These are phyloP conservation scores for Aurantiochytrium sp. DNA, from an alignment of 108 stramenopile genomes.

Conservation along the genomic window DNA sequence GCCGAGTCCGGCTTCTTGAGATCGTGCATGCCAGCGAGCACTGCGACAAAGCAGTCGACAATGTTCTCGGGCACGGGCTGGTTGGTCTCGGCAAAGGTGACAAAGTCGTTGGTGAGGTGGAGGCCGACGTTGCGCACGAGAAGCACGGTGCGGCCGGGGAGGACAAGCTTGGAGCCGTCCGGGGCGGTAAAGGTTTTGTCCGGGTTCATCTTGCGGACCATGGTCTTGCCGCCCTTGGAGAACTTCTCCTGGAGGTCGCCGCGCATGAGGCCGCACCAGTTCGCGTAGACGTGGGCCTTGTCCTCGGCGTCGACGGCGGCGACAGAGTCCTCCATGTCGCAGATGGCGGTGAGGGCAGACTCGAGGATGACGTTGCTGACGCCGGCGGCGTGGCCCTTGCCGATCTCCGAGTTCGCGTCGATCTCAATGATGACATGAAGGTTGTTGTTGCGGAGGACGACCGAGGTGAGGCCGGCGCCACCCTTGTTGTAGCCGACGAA, in stretches of 20 bases:
- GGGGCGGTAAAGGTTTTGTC: not conserved
- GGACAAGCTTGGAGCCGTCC: constrained; percentile 9
- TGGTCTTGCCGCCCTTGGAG: not conserved
- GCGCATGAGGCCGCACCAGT: constrained; percentile 12
- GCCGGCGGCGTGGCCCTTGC: not conserved
- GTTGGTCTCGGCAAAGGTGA: not conserved
- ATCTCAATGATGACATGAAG: constrained; percentile 19
- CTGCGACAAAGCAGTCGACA: not conserved
- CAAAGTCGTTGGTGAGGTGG: constrained; percentile 8
- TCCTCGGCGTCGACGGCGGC: constrained; percentile 31
- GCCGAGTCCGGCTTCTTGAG: not conserved
- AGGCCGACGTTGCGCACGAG: constrained; percentile 20
- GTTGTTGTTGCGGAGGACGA: constrained; percentile 20
- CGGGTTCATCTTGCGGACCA: constrained; percentile 5
- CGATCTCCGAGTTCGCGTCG: not conserved
- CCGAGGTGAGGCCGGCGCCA: not conserved
- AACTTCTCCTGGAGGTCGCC: constrained; percentile 3
- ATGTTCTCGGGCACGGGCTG: not conserved
- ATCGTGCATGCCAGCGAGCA: not conserved
- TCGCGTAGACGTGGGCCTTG: constrained; percentile 23
- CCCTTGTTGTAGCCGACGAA: not conserved
- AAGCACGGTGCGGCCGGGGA: constrained; percentile 16
- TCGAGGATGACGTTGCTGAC: constrained; percentile 2
- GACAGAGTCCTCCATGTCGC: constrained; percentile 28
- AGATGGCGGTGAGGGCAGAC: constrained; percentile 20